A percentile compares a stretch with the other conserved stretches of the same genome.
Conservation (phyloP, 2,329 filamentous ascomycete species). For the Cladosporium sp. region DNA sequence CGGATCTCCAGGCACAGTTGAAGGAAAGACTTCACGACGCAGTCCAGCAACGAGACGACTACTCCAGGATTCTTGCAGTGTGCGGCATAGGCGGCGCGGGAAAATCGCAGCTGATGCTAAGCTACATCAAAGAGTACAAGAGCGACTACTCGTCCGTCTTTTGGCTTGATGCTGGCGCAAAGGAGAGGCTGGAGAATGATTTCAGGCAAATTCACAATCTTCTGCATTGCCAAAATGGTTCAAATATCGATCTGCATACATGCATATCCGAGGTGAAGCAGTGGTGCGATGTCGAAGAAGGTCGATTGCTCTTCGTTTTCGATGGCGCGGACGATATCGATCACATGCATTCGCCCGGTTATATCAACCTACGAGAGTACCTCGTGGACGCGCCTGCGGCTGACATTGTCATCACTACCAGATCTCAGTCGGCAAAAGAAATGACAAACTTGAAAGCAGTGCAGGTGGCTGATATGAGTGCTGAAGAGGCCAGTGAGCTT, state of each 20-base stretch:
- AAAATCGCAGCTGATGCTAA: slow-evolving; percentile 22
- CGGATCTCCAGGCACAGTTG: neutral
- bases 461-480: neutral
- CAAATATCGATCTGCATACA: neutral
- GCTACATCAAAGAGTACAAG: slow-evolving; percentile 17
- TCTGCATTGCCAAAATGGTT: neutral
- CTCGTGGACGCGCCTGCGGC: neutral
- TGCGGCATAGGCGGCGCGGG: slow-evolving; percentile 22
- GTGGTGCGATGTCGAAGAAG: neutral
- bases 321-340: slow-evolving; percentile 6
- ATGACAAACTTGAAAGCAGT: neutral
- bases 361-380: neutral
- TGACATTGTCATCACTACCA: slow-evolving; percentile 1
- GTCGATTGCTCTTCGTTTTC: slow-evolving; percentile 2
- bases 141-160: slow-evolving; percentile 21
- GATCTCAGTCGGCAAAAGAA: neutral
- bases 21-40: slow-evolving; percentile 2
- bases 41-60: neutral
- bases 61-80: slow-evolving; percentile 2
- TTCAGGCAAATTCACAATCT: slow-evolving; percentile 1
- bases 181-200: neutral
- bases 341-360: neutral
- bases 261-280: neutral
- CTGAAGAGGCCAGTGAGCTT: neutral
- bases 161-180: slow-evolving; percentile 21